Evolutionary conservation across 164 flowering plant genomes (phyloP).

Genomic region (Cinnamomum micranthum): DNA sequence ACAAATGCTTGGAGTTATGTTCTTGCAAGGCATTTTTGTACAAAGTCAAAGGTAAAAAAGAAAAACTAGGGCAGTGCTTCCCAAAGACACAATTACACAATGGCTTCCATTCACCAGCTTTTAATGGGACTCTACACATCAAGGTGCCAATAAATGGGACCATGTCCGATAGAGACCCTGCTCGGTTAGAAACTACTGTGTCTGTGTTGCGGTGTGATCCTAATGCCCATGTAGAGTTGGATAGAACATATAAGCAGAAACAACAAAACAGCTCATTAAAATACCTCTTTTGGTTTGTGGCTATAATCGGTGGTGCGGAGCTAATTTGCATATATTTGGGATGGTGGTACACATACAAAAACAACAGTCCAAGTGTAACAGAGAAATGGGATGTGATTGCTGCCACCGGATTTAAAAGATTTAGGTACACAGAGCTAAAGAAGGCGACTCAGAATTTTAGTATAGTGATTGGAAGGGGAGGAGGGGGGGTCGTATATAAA

Average conservation of each 20-base stretch:
- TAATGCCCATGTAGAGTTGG: neutral
- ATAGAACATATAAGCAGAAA: neutral
- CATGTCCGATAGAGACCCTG: neutral
- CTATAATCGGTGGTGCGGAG: conserved; percentile 18
- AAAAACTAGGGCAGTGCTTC: conserved; percentile 1
- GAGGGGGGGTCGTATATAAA: conserved; percentile 27
- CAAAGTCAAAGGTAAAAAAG: neutral
- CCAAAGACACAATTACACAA: conserved; percentile 9
- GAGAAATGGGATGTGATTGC: conserved; percentile 9
- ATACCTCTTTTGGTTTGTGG: conserved; percentile 3
- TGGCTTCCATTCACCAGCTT: neutral
- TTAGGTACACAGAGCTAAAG: neutral
- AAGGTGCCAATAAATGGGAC: conserved; percentile 9
- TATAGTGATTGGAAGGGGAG: conserved; percentile 3
- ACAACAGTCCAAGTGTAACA: neutral
- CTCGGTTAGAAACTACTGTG: no score
- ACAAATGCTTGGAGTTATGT: conserved; percentile 8
- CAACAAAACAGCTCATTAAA: neutral
- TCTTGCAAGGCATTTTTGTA: conserved; percentile 12
- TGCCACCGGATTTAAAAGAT: neutral
- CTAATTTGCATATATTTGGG: conserved; percentile 7
- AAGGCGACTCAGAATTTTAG: neutral
- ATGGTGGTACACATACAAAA: conserved; percentile 5
- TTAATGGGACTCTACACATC: conserved; percentile 2
- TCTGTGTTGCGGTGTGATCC: neutral